Evolutionary conservation across 441 rosid species (phyloP).

Genomic region (Cnidoscolus chayamansa): DNA sequence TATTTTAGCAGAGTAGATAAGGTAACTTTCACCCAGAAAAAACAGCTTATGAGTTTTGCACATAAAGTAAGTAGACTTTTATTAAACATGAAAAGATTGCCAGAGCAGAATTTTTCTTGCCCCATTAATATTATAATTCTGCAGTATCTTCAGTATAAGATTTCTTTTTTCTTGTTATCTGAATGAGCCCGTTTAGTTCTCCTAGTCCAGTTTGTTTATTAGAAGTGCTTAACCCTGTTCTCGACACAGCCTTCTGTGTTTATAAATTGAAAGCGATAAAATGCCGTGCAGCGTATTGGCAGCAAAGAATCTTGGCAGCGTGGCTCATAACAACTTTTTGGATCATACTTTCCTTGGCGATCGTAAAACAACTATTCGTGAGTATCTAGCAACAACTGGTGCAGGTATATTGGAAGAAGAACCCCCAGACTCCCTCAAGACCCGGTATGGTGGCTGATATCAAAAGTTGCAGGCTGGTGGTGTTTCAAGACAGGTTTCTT

Average conservation of each 20-base stretch:
- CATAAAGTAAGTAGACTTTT: background rate
- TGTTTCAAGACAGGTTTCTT: background rate
- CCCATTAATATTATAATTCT: background rate
- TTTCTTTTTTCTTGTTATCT: background rate
- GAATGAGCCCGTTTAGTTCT: background rate
- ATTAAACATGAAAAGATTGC: background rate
- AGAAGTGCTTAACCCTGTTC: background rate
- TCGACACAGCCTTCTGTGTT: background rate
- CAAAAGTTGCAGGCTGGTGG: background rate
- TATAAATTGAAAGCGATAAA: slow-evolving; percentile 4
- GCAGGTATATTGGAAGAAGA: slow-evolving; percentile 87
- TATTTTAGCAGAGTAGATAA: background rate
- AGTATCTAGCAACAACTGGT: slow-evolving; percentile 62
- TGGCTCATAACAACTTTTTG: slow-evolving; percentile 64
- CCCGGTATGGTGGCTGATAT: slow-evolving; percentile 74
- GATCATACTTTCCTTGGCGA: slow-evolving; percentile 84
- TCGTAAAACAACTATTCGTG: slow-evolving; percentile 59
- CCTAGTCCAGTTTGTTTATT: background rate
- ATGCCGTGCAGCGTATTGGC: slow-evolving; percentile 67
- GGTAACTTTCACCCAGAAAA: background rate
- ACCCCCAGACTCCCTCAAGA: slow-evolving; percentile 71
- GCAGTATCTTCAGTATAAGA: background rate
- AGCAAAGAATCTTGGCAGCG: slow-evolving; percentile 68
- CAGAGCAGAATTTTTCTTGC: background rate
- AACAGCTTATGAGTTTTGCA: background rate